A percentile compares a stretch with the other conserved stretches of the same genome.
Conservation (phyloP, 257 asterid genomes). For the Lithospermum erythrorhizon region DNA sequence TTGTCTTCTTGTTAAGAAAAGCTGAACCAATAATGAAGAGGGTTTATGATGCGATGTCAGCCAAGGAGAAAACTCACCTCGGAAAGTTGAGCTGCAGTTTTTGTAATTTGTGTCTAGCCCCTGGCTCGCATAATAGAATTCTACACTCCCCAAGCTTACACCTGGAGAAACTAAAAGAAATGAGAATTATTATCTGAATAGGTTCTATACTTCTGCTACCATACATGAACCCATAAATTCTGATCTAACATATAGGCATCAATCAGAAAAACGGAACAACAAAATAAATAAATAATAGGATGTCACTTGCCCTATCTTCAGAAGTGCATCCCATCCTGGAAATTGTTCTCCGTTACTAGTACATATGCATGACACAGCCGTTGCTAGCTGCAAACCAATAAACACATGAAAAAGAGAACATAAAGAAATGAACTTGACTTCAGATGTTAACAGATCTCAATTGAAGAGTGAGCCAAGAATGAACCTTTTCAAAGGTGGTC, state of each 20-base stretch:
- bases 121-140: slow-evolving; percentile 64
- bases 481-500: slow-evolving; percentile 88
- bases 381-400: slow-evolving; percentile 52
- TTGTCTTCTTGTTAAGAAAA: neutral
- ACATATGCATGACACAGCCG: slow-evolving; percentile 60
- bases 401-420: slow-evolving; percentile 11
- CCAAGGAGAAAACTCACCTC: slow-evolving; percentile 36
- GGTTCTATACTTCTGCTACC: neutral
- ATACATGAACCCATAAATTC: neutral
- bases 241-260: neutral
- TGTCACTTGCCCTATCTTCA: slow-evolving; percentile 71
- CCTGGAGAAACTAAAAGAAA: slow-evolving; percentile 30
- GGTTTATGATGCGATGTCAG: neutral
- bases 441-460: slow-evolving; percentile 9
- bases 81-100: slow-evolving; percentile 94
- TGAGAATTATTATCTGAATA: neutral
- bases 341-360: slow-evolving; percentile 63
- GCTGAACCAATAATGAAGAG: neutral
- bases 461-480: slow-evolving; percentile 8
- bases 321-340: slow-evolving; percentile 82
- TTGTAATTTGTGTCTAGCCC: slow-evolving; percentile 74
- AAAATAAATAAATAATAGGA: neutral
- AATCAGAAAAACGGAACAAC: neutral
- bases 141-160: slow-evolving; percentile 98
- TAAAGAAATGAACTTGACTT: neutral